Evolutionary conservation across 768 basidiomycete species (phyloP).

Genomic region (Termitomyces sp.): DNA sequence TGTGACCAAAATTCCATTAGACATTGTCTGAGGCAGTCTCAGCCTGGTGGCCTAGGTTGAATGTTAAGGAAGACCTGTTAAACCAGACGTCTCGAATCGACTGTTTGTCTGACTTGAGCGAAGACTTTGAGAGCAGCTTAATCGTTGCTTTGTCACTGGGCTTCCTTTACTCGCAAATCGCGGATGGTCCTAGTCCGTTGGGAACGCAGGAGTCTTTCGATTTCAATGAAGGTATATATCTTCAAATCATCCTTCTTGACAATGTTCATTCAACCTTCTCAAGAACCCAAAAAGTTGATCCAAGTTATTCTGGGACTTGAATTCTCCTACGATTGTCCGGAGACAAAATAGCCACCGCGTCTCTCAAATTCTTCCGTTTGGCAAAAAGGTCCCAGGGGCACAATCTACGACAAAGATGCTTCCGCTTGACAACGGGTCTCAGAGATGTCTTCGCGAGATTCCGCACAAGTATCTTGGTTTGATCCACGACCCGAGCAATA

Average conservation of each 20-base stretch:
- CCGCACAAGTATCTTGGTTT: no score
- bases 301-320: neutral
- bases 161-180: neutral
- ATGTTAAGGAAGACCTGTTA: neutral
- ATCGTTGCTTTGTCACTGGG: neutral
- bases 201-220: slow-evolving; percentile 1
- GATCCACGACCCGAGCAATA: no score
- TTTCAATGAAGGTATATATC: slow-evolving; percentile 4
- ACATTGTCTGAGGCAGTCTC: neutral
- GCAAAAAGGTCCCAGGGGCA: neutral
- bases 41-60: slow-evolving; percentile 5
- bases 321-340: neutral
- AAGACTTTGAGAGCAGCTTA: slow-evolving; percentile 1
- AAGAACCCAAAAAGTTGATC: neutral
- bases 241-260: no score
- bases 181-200: slow-evolving; percentile 1
- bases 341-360: neutral
- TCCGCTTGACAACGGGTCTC: neutral
- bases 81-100: neutral
- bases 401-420: neutral
- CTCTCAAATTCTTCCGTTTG: neutral
- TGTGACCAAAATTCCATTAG: neutral
- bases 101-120: neutral
- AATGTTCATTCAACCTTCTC: neutral
- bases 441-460: neutral